These are phyloP conservation scores for Sphaerostilbella broomeana DNA, from an alignment of 2,329 filamentous ascomycete species.

Conservation along the genomic window DNA sequence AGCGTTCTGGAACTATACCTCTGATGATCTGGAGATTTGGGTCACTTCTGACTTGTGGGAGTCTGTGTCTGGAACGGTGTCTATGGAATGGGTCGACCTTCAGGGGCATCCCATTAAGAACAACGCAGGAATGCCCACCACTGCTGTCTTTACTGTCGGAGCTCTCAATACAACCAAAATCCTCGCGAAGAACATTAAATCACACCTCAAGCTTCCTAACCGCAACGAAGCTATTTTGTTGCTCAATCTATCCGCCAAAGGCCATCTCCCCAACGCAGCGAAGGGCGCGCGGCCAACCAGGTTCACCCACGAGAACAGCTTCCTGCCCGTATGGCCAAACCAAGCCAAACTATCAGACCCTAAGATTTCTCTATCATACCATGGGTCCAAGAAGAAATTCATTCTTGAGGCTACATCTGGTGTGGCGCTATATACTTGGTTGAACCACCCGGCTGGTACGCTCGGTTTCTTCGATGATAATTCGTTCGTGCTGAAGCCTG, in stretches of 20 bases:
- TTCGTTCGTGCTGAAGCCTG: constrained; percentile 14
- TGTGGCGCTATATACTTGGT: constrained; percentile 16
- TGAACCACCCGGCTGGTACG: constrained; percentile 14
- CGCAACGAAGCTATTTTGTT: constrained; percentile 11
- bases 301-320: constrained; percentile 13
- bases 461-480: constrained; percentile 18
- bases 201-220: constrained; percentile 12
- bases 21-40: constrained; percentile 11
- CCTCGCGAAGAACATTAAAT: constrained; percentile 7
- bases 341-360: constrained; percentile 14
- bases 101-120: constrained; percentile 9
- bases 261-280: constrained; percentile 12
- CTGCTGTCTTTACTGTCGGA: constrained; percentile 10
- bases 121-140: constrained; percentile 11
- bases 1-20: constrained; percentile 9
- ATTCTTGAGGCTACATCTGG: constrained; percentile 14
- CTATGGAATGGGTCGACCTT: constrained; percentile 13
- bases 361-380: constrained; percentile 9
- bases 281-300: background rate
- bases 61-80: constrained; percentile 8
- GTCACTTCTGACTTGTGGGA: constrained; percentile 16
- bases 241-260: constrained; percentile 11
- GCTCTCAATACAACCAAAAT: constrained; percentile 13
- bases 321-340: constrained; percentile 15
- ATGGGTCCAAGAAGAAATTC: constrained; percentile 11